Conservation (phyloP, 768 basidiomycete genomes). For the Pleurotus ostreatus region DNA sequence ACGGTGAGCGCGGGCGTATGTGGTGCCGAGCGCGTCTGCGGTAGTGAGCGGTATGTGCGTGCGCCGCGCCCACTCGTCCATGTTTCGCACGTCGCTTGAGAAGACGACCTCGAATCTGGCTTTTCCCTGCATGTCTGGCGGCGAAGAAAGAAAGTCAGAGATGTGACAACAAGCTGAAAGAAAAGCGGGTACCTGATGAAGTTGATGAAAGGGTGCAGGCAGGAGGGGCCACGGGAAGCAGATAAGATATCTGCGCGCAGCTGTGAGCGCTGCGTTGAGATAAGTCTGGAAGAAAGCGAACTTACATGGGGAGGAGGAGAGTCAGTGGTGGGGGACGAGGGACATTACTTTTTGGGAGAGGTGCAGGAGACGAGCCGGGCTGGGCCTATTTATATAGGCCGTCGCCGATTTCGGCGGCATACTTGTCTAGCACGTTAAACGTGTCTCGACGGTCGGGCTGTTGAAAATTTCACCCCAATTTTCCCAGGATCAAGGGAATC, state of each 20-base stretch:
- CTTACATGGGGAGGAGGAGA: neutral
- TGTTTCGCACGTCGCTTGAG: constrained; percentile 73
- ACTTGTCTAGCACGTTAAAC: constrained; percentile 9
- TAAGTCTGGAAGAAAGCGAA: neutral
- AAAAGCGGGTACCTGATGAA: too few species aligned
- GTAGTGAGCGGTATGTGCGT: constrained; percentile 80
- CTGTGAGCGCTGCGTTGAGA: neutral
- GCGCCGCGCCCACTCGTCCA: constrained; percentile 80
- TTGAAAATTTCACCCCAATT: constrained; percentile 7
- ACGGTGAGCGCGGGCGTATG: constrained; percentile 77
- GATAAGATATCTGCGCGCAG: constrained; percentile 5
- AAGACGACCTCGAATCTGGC: constrained; percentile 62
- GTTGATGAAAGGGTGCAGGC: neutral
- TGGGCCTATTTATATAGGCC: constrained; percentile 9
- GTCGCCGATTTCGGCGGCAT: constrained; percentile 9
- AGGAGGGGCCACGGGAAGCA: too few species aligned
- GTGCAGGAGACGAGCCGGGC: constrained; percentile 1
- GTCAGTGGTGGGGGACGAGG: neutral
- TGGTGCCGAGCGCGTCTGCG: constrained; percentile 75
- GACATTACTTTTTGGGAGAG: constrained; percentile 7
- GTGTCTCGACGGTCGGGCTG: constrained; percentile 9
- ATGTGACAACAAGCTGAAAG: too few species aligned
- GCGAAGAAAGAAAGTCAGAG: neutral
- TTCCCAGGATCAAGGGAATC: constrained; percentile 9
- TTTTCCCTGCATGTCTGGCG: constrained; percentile 27